Percentiles rank a stretch among this genome's conserved stretches.
phyloP scores from a whole-genome alignment of 2,329 filamentous ascomycete species.

The Venturia pyrina region DNA sequence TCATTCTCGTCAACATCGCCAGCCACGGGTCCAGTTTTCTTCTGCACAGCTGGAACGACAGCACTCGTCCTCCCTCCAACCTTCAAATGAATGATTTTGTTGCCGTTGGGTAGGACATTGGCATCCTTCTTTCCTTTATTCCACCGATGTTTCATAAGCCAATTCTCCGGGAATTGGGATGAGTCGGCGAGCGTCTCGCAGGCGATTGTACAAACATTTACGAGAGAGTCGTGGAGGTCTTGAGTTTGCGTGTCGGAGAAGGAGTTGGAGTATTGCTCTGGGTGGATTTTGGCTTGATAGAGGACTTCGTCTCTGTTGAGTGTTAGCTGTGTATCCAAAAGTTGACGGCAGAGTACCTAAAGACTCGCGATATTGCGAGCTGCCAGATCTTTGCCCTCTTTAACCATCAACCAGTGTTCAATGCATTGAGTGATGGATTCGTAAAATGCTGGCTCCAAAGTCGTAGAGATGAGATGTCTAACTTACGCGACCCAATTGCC shows the following conservation, averaged over 20 bases:
- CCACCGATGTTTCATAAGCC: constrained; percentile 83
- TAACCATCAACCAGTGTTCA: background rate
- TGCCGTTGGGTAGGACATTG: constrained; percentile 66
- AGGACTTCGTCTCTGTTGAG: constrained; percentile 64
- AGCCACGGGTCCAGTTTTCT: constrained; percentile 58
- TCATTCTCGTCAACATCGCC: constrained; percentile 37
- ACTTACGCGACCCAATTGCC: constrained; percentile 85
- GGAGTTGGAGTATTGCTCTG: constrained; percentile 84
- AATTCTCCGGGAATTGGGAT: constrained; percentile 72
- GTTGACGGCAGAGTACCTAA: too few species aligned
- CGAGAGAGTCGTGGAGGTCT: constrained; percentile 60
- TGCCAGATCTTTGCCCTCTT: too few species aligned
- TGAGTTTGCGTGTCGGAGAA: constrained; percentile 63
- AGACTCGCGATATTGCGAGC: too few species aligned
- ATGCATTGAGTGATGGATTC: background rate
- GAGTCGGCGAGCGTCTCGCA: constrained; percentile 73
- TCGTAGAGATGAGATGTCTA: too few species aligned
- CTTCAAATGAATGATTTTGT: constrained; percentile 75
- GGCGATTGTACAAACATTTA: constrained; percentile 70
- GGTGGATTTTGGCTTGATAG: constrained; percentile 80
- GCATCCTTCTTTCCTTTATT: constrained; percentile 70
- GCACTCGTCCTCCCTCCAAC: constrained; percentile 89
- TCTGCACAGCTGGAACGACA: constrained; percentile 75
- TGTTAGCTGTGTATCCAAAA: constrained; percentile 11
- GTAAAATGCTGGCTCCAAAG: background rate